Evolutionary conservation across 2,329 filamentous ascomycete genomes (phyloP), one percentile per base, ranked within the genome.

Genomic region (Monosporascus sp.): DNA sequence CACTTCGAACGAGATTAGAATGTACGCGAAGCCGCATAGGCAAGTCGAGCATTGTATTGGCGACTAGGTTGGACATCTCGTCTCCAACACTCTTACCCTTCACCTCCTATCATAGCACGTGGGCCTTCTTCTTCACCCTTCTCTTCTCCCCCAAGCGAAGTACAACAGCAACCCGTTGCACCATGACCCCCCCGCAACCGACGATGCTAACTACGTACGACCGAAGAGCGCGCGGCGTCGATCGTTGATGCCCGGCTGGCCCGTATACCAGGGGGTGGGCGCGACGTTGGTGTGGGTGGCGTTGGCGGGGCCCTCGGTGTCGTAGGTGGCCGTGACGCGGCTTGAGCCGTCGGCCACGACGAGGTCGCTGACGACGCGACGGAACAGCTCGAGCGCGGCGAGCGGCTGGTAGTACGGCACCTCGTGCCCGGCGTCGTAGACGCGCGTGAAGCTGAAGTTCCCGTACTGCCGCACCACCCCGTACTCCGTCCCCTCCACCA

Each of bases 381-480:
- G 77, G 61, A 87, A 87, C 39, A 86, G 70, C 57, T 79, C 77
- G 53, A 85, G 76, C 2, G 80, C 72, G 3, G 82, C 82, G 62
- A 80, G 73, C 14, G 83, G 83, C 68, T 47, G 36, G 37, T 56
- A 54, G 3, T 49, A 36, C 3, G 56, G 54, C 18, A 58, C 51
- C 17, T 49, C 47, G 41, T 54, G 54, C 5, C 56, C 56, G 4
- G 56, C 41, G 22, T 56, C 48, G 52, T 49, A 58, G 18, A 58
- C 41, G n/a, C 54, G 72, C 50, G 74, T 74, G 58, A 81, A 81
- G 50, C 77, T 66, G 54, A 72, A 69, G 57, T 77, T 92, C 11
- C 87, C 89, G 62, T 83, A 89, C 67, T 94, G 88, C 4, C 89
- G 81, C 52, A 82, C 80, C 20, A 89, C 90, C 50, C 82, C 88